Evolutionary conservation across 371 early-diverging fungal species (phyloP).

Genomic region (Circinella minor): DNA sequence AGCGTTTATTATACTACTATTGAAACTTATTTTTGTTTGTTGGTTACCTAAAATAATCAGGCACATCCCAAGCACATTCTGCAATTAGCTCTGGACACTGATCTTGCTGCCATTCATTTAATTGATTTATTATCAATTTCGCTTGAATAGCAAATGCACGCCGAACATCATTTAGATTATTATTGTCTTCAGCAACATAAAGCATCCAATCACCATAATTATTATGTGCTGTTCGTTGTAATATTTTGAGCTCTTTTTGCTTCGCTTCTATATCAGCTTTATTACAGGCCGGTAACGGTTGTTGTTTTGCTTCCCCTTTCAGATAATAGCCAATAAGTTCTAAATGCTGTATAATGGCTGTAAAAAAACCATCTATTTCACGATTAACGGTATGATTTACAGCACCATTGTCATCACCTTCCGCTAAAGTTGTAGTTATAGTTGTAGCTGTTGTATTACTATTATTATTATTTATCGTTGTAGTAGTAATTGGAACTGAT

Average conservation of each 20-base stretch:
- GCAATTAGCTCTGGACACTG: constrained; percentile 24
- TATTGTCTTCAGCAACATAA: constrained; percentile 19
- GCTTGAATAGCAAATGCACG: constrained; percentile 37
- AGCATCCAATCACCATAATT: constrained; percentile 18
- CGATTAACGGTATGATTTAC: not conserved
- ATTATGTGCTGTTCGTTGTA: constrained; percentile 19
- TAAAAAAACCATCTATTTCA: constrained; percentile 35
- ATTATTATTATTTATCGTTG: not conserved
- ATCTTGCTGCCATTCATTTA: constrained; percentile 41
- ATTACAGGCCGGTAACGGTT: not conserved
- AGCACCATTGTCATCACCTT: not conserved
- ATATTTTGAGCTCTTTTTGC: constrained; percentile 19
- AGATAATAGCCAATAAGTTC: constrained; percentile 26
- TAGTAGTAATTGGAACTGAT: not conserved
- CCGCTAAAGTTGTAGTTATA: not conserved
- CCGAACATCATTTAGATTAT: constrained; percentile 43
- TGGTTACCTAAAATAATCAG: constrained; percentile 34
- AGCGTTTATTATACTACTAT: too few relatives aligned
- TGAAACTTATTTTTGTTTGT: too few relatives aligned
- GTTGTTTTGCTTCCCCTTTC: constrained; percentile 18
- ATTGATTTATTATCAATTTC: constrained; percentile 24
- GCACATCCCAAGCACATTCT: constrained; percentile 37
- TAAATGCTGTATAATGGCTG: constrained; percentile 27
- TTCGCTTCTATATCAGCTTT: not conserved
- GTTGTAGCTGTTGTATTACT: not conserved